These are phyloP conservation scores for Chlamydomonas incerta DNA, from an alignment of 139 green algal genomes.

Conservation along the genomic window DNA sequence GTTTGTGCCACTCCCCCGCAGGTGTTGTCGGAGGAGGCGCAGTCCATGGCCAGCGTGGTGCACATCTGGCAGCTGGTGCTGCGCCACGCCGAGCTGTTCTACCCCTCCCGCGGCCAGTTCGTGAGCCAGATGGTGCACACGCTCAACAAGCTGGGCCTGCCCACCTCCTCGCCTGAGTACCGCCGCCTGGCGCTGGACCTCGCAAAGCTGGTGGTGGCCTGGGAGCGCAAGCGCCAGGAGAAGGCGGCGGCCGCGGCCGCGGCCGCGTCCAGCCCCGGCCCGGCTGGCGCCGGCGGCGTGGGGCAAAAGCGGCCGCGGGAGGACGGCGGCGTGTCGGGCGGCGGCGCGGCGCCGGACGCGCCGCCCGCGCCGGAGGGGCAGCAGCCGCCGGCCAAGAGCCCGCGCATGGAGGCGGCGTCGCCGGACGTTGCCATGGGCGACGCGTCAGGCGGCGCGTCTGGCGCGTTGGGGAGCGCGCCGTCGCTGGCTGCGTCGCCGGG, in stretches of 20 bases:
- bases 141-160: conserved; percentile 76
- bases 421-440: neutral
- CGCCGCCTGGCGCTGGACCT: conserved; percentile 92
- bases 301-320: conserved; percentile 2
- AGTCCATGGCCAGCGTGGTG: conserved; percentile 78
- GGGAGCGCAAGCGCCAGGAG: conserved; percentile 77
- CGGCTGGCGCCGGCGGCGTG: neutral
- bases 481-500: neutral
- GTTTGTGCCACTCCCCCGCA: conserved; percentile 2
- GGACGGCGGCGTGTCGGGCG: neutral
- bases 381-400: neutral
- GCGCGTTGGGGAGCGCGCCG: neutral
- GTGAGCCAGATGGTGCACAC: conserved; percentile 92
- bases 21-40: conserved; percentile 85
- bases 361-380: neutral
- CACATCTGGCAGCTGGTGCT: conserved; percentile 95
- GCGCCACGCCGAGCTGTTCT: conserved; percentile 91
- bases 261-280: neutral
- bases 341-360: neutral
- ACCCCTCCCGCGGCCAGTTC: conserved; percentile 82
- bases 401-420: neutral
- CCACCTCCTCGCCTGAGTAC: conserved; percentile 76
- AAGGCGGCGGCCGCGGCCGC: conserved; percentile 21
- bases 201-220: conserved; percentile 85
- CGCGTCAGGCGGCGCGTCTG: neutral